Percentiles rank a stretch among this genome's conserved stretches.
phyloP scores from a whole-genome alignment of 345 rosid genomes.

The Populus deltoides region DNA sequence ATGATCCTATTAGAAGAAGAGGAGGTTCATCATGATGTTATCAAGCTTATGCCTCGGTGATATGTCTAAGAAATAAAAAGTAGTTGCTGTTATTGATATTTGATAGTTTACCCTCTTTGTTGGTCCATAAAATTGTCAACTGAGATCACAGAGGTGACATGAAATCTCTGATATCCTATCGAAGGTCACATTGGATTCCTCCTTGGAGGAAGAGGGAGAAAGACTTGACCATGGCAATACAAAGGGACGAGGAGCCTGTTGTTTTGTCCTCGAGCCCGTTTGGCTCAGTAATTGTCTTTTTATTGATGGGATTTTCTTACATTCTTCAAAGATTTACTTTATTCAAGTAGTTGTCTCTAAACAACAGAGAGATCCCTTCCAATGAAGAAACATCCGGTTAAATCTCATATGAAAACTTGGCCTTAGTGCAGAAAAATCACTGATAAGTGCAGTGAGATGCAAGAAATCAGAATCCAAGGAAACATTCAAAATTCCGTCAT shows the following conservation, averaged over 20 bases:
- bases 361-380: background rate
- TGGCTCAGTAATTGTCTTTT: background rate
- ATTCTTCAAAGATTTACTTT: background rate
- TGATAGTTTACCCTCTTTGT: background rate
- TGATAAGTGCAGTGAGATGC: background rate
- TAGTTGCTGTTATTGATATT: background rate
- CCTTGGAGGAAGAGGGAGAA: background rate
- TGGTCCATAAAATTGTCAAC: background rate
- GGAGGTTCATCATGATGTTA: too few species aligned
- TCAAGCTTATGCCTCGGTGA: background rate
- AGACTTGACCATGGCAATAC: background rate
- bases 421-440: background rate
- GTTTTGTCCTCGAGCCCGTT: background rate
- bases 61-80: background rate
- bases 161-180: conserved; percentile 8
- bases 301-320: background rate
- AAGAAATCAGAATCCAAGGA: background rate
- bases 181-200: conserved; percentile 29
- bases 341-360: background rate
- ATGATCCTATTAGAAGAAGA: background rate
- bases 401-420: background rate
- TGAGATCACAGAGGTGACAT: conserved; percentile 10
- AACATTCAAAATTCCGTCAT: background rate
- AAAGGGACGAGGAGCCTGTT: conserved; percentile 5
- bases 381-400: background rate